Percentiles rank a stretch among this genome's conserved stretches.
These are phyloP conservation scores for Aspergillus aculeatinus DNA, from an alignment of 2,329 filamentous ascomycete species.

Conservation along the genomic window DNA sequence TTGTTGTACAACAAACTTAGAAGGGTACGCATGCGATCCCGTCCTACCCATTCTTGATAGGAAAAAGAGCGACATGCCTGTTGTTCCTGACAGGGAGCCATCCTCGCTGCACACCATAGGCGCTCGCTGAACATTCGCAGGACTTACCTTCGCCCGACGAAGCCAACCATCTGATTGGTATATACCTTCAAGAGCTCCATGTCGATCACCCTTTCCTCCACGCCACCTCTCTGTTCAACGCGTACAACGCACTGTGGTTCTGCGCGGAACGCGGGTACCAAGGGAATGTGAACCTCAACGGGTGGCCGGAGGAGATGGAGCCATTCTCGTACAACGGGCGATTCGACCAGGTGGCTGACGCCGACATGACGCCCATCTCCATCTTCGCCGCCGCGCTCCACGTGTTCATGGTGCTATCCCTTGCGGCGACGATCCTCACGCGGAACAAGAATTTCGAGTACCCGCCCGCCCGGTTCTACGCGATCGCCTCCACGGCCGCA, in stretches of 20 bases:
- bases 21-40: slow-evolving; percentile 1
- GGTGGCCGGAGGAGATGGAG: slow-evolving; percentile 22
- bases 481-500: slow-evolving; percentile 31
- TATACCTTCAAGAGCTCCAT: slow-evolving; percentile 31
- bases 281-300: slow-evolving; percentile 23
- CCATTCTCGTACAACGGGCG: slow-evolving; percentile 30
- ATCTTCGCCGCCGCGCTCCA: slow-evolving; percentile 28
- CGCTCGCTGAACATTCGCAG: slow-evolving; percentile 1
- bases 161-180: slow-evolving; percentile 21
- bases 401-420: slow-evolving; percentile 38
- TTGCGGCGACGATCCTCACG: slow-evolving; percentile 37
- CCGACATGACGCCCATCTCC: slow-evolving; percentile 13
- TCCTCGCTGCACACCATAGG: not conserved
- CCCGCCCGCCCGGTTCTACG: slow-evolving; percentile 36
- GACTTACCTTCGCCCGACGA: slow-evolving; percentile 28
- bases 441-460: slow-evolving; percentile 36
- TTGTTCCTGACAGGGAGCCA: too few relatives aligned
- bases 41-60: too few relatives aligned
- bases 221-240: slow-evolving; percentile 25
- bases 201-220: slow-evolving; percentile 34
- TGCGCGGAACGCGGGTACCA: slow-evolving; percentile 18
- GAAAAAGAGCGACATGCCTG: too few relatives aligned
- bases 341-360: slow-evolving; percentile 10
- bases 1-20: slow-evolving; percentile 12
- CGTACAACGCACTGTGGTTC: slow-evolving; percentile 26